Evolutionary conservation across 495 filamentous ascomycete species (phyloP), one percentile per base, ranked within the genome.

Genomic region (Terfezia boudieri): DNA sequence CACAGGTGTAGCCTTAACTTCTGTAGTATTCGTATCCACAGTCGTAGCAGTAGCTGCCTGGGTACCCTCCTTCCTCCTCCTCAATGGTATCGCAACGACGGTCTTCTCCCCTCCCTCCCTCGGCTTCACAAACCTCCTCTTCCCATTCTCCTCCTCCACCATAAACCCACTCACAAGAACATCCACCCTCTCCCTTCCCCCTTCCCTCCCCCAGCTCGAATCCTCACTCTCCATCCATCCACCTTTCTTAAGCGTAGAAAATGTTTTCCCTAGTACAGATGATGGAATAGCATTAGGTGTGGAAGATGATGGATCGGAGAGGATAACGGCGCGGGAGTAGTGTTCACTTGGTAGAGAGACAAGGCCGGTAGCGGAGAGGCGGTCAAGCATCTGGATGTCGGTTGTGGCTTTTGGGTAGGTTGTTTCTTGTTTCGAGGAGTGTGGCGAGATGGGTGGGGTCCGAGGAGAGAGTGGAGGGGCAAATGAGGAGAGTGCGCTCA

Each of bases 301-400:
- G 48, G 73, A 67, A 49, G 78, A 74, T 64, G 87, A 77, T 23
- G 81, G 70, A 63, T 85, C 83, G 55, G 81, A 77, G 37, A 96
- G 77, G n/a, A 98, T 72, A 12, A 95, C 74, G 9, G 95, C 74
- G 50, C 83, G 69, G 62, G 92, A 83, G 72, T 96, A 96, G 53
- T 82, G 85, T 26, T 74, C 65, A 11, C 73, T 55, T 2, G 90
- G 84, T 5, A 99, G 80, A 4, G 77, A 67, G 52, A 90, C 84
- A 43, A 95, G 74, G 52, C 85, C 86, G 41, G 83, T 74, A 12
- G 6, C 8, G 0, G 85, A 79, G 16, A 99, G 75, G 36, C 90
- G 86, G 70, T 99, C 90, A 54, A 99, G 84, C 90, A 99, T 99
- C 65, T 96, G 92, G 41, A 99, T 73, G 65, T 99, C 90, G 51